phyloP scores from a whole-genome alignment of 2,329 filamentous ascomycete genomes.

The Aureobasidium uvarum region DNA sequence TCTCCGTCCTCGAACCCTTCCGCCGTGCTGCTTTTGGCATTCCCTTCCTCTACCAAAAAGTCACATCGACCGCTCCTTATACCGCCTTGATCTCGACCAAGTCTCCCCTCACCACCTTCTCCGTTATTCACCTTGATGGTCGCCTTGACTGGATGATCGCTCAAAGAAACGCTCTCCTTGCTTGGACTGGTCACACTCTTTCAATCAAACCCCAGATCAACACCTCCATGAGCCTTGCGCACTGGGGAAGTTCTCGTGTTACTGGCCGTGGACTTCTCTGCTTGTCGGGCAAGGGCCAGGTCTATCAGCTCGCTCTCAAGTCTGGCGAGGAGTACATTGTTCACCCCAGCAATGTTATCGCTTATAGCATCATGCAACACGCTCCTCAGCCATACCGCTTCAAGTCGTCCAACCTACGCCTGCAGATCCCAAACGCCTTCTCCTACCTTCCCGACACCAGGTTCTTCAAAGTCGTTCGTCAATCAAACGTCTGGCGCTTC shows the following conservation, averaged over 20 bases:
- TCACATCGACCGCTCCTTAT: slow-evolving; percentile 82
- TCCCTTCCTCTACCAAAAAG: slow-evolving; percentile 89
- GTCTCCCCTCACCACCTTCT: slow-evolving; percentile 80
- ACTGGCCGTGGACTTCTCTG: slow-evolving; percentile 86
- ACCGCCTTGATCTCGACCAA: slow-evolving; percentile 87
- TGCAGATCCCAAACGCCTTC: slow-evolving; percentile 72
- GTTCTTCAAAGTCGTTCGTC: slow-evolving; percentile 70
- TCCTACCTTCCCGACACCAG: slow-evolving; percentile 65
- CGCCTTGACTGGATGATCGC: slow-evolving; percentile 93
- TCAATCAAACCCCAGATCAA: slow-evolving; percentile 73
- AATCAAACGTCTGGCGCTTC: slow-evolving; percentile 69
- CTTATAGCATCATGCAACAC: slow-evolving; percentile 74
- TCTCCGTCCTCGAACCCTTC: slow-evolving; percentile 82
- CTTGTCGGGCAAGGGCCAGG: slow-evolving; percentile 79
- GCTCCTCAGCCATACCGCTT: slow-evolving; percentile 83
- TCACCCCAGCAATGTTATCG: slow-evolving; percentile 84
- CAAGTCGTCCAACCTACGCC: slow-evolving; percentile 68
- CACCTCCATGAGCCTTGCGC: slow-evolving; percentile 68
- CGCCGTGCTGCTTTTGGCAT: slow-evolving; percentile 76
- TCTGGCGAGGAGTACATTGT: slow-evolving; percentile 87
- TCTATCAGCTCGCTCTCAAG: slow-evolving; percentile 79
- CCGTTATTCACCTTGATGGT: slow-evolving; percentile 85
- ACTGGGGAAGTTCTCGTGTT: slow-evolving; percentile 88
- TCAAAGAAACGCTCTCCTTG: slow-evolving; percentile 83
- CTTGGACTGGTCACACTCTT: slow-evolving; percentile 92